Conservation (phyloP, 805 yeast genomes). For the Candida ponderosae region DNA sequence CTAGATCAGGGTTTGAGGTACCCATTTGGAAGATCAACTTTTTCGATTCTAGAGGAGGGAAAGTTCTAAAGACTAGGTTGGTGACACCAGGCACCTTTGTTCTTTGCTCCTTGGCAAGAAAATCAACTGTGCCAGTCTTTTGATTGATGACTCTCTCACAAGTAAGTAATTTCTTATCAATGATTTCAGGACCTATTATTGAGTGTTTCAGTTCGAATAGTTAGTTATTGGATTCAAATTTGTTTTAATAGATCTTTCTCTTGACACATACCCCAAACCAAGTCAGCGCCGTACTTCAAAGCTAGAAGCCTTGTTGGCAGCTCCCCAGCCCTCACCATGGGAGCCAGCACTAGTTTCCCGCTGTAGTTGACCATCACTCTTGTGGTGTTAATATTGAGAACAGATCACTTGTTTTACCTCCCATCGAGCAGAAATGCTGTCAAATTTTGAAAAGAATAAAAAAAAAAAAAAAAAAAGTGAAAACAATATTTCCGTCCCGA, state of each 20-base stretch:
- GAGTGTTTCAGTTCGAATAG: slow-evolving; percentile 6
- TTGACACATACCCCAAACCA: slow-evolving; percentile 68
- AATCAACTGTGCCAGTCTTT: slow-evolving; percentile 54
- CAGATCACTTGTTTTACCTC: too few species aligned
- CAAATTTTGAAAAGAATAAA: too few species aligned
- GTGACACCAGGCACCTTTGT: slow-evolving; percentile 38
- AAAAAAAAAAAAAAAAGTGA: too few species aligned
- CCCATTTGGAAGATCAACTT: slow-evolving; percentile 86
- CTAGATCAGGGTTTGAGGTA: slow-evolving; percentile 72
- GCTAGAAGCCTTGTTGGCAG: slow-evolving; percentile 82
- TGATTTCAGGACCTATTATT: slow-evolving; percentile 63
- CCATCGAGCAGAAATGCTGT: too few species aligned
- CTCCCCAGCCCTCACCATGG: slow-evolving; percentile 96
- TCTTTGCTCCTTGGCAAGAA: slow-evolving; percentile 32
- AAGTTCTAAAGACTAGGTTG: slow-evolving; percentile 67
- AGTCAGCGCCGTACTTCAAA: slow-evolving; percentile 79
- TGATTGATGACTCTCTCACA: slow-evolving; percentile 60
- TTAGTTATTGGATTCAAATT: too few species aligned
- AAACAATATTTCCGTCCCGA: too few species aligned
- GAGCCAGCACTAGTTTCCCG: slow-evolving; percentile 83
- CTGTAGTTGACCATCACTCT: slow-evolving; percentile 52
- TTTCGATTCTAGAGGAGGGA: slow-evolving; percentile 51
- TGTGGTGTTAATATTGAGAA: neutral
- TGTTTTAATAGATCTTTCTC: too few species aligned
- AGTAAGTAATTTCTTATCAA: slow-evolving; percentile 73